Base-by-base conservation (phyloP, 129 eudicot genomes). In the Tagetes patula region DNA sequence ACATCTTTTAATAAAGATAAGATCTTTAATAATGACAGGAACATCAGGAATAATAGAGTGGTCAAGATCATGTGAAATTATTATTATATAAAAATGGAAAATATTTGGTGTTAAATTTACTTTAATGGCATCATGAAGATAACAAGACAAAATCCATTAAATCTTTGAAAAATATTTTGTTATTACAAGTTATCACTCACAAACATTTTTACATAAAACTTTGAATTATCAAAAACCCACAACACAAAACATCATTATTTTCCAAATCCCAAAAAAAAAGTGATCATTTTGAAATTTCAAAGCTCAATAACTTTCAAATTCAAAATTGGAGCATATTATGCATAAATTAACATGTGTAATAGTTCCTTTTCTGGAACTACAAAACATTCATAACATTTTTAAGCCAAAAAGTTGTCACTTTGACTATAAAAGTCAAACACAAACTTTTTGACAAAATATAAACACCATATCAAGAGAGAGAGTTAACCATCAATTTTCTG, bases 401-500 rank as follows among this genome's bases (percentile, higher is more conserved):
- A 48, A 47, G 59, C 61, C 68, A 45, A 48, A 78, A 79, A 46
- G 78, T 54, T 40, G 32, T 33, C 27, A 39, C 53, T 65, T 79
- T 72, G 63, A 54, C 62, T 36, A 3, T 11, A 9, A 37, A 69
- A 74, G 54, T 39, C 77, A 75, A 70, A 63, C 41, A 63, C 11
- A 59, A 0, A 69, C 62, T 71, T 78, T 50, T 42, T 27, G 1
- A 39, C 43, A 69, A 10, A 20, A 20, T 20, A 20, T 20, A 11
- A 76, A 43, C 50, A 76, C 48, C 50, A 60, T 27, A 42, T 30
- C 40, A 20, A 67, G 56, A 67, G 67, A 76, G 82, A 72, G 77
- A 77, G 66, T 70, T 70, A 6, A 88, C 97, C 97, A 78, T 86
- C 96, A 75, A 91, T 83, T 77, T 79, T 91, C 48, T 75, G 82